Conservation (phyloP, 768 basidiomycete species). For the Myochromella boudieri region DNA sequence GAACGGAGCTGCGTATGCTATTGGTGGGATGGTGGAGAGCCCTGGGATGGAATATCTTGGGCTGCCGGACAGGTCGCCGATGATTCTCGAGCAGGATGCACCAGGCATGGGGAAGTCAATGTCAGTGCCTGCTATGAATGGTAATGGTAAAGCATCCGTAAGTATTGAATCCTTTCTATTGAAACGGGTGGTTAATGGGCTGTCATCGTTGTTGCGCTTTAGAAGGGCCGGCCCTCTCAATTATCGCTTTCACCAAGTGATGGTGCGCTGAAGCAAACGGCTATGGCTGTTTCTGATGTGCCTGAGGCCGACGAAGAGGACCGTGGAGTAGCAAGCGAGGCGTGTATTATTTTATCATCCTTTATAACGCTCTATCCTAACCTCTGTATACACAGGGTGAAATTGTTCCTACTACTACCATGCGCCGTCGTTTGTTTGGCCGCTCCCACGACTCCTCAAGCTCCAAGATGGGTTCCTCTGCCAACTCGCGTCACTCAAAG, state of each 20-base stretch:
- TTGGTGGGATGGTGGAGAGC: slow-evolving; percentile 22
- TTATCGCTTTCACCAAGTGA: slow-evolving; percentile 64
- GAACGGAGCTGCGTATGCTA: slow-evolving; percentile 6
- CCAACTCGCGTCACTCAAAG: slow-evolving; percentile 21
- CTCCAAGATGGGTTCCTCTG: slow-evolving; percentile 22
- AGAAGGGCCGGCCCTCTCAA: slow-evolving; percentile 50
- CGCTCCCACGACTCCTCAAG: slow-evolving; percentile 48
- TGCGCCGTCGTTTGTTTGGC: slow-evolving; percentile 62
- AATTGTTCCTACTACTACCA: slow-evolving; percentile 36
- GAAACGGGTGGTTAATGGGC: neutral
- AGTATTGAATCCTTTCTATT: slow-evolving; percentile 3
- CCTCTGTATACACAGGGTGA: slow-evolving; percentile 54
- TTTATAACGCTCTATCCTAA: no score
- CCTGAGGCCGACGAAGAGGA: slow-evolving; percentile 51
- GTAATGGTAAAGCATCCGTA: slow-evolving; percentile 23
- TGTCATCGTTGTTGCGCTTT: slow-evolving; percentile 12
- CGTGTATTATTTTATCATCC: slow-evolving; percentile 31
- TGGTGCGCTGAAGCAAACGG: slow-evolving; percentile 46
- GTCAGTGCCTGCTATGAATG: slow-evolving; percentile 11
- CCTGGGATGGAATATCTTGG: neutral
- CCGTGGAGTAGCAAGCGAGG: slow-evolving; percentile 63
- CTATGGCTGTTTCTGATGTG: slow-evolving; percentile 33
- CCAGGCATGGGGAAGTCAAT: slow-evolving; percentile 13
- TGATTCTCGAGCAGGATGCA: neutral
- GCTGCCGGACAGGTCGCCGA: neutral